Conservation (phyloP, 306 rosid genomes). For the Hippophae gyantsensis region DNA sequence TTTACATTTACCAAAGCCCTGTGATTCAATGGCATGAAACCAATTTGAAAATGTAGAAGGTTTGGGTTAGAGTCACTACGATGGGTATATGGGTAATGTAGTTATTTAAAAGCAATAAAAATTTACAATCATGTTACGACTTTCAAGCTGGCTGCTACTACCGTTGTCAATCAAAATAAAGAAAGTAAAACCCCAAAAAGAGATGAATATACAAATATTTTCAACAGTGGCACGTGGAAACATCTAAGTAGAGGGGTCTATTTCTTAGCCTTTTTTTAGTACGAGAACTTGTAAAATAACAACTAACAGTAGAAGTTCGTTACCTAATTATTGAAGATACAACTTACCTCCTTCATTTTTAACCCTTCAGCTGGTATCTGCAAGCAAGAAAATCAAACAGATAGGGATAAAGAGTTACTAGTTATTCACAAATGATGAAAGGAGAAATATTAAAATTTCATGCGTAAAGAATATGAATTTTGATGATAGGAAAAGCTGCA, state of each 20-base stretch:
- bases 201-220: background rate
- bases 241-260: background rate
- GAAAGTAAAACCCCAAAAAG: background rate
- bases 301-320: background rate
- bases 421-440: background rate
- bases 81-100: no score
- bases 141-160: background rate
- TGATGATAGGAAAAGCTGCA: no score
- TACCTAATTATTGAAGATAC: background rate
- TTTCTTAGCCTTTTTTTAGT: background rate
- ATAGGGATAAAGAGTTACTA: background rate
- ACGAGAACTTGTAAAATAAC: background rate
- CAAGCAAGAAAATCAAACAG: conserved; percentile 28
- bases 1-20: background rate
- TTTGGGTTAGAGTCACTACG: no score
- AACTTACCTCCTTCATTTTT: conserved; percentile 55
- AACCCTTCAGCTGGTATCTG: conserved; percentile 71
- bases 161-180: background rate
- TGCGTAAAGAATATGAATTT: no score
- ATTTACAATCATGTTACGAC: background rate
- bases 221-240: background rate
- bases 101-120: background rate
- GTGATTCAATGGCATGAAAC: no score
- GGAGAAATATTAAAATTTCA: no score
- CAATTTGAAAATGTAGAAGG: no score